Conservation (phyloP, 306 rosid genomes). For the Vigna nakashimae region DNA sequence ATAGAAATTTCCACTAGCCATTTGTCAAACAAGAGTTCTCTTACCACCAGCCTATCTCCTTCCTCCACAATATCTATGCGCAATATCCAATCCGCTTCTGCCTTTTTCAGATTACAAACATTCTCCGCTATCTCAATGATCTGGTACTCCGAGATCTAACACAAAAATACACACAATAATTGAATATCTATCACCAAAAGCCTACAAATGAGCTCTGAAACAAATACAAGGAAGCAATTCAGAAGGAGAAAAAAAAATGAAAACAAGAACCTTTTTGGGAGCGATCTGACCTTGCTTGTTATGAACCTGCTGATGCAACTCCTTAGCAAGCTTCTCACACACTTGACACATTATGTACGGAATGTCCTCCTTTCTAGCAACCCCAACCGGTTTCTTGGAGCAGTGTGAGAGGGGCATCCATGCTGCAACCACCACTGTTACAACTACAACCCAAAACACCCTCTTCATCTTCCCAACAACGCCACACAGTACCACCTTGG, state of each 20-base stretch:
- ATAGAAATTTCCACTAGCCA: not conserved
- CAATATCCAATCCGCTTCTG: conserved; percentile 94
- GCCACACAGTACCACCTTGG: not conserved
- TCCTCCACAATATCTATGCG: conserved; percentile 84
- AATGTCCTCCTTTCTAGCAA: conserved; percentile 83
- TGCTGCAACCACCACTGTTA: conserved; percentile 55
- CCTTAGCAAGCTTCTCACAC: conserved; percentile 85
- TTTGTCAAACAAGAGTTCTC: conserved; percentile 12
- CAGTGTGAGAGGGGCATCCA: conserved; percentile 63
- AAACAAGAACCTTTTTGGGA: conserved; percentile 76
- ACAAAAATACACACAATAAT: conserved; percentile 31
- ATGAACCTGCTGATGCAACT: conserved; percentile 71
- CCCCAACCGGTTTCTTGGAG: conserved; percentile 65
- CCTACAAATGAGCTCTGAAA: conserved; percentile 39
- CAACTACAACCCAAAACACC: conserved; percentile 44
- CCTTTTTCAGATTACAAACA: conserved; percentile 89
- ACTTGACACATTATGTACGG: conserved; percentile 91
- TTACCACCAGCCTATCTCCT: conserved; percentile 78
- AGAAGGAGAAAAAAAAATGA: conserved; percentile 38
- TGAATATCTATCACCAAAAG: conserved; percentile 14
- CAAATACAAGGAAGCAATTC: conserved; percentile 1
- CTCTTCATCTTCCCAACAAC: conserved; percentile 55
- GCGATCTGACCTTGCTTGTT: conserved; percentile 77
- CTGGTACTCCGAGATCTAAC: conserved; percentile 87
- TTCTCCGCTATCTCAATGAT: conserved; percentile 94